Percentiles rank a stretch among this genome's conserved stretches.
phyloP scores from a whole-genome alignment of 805 yeast genomes.

The Starmera amethionina region DNA sequence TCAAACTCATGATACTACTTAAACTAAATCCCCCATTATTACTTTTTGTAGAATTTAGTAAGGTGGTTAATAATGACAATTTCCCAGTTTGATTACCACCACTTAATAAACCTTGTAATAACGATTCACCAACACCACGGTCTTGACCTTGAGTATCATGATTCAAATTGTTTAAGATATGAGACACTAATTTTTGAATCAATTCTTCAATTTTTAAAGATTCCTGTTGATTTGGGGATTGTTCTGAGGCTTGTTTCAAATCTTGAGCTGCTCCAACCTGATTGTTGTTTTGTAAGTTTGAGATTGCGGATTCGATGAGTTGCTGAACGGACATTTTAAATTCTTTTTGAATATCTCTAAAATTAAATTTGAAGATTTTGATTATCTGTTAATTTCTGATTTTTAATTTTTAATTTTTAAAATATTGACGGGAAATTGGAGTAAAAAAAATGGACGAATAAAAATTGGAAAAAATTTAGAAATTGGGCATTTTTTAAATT shows the following conservation, averaged over 20 bases:
- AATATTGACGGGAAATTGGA: too few relatives aligned
- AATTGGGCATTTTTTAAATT: constrained; percentile 11
- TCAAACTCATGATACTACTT: background rate
- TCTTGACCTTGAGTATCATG: constrained; percentile 8
- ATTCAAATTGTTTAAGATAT: constrained; percentile 13
- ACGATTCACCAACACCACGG: constrained; percentile 9
- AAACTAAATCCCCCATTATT: constrained; percentile 1
- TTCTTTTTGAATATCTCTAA: too few relatives aligned
- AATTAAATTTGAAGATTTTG: too few relatives aligned
- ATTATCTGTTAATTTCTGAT: constrained; percentile 11
- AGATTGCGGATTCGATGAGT: too few relatives aligned
- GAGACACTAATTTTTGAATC: constrained; percentile 11
- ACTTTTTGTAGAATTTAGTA: constrained; percentile 5
- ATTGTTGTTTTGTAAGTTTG: constrained; percentile 8
- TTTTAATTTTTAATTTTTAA: constrained; percentile 5
- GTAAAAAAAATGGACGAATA: too few relatives aligned
- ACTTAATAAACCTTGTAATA: constrained; percentile 13
- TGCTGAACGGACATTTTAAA: constrained; percentile 5
- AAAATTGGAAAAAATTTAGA: too few relatives aligned
- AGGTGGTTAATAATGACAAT: constrained; percentile 7
- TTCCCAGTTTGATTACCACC: constrained; percentile 11
- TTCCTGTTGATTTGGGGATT: constrained; percentile 13
- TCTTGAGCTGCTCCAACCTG: constrained; percentile 14
- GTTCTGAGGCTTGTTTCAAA: constrained; percentile 12
- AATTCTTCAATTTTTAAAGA: constrained; percentile 10